Base-by-base conservation (phyloP, 2,329 filamentous ascomycete genomes). In the Cercospora sp. region DNA sequence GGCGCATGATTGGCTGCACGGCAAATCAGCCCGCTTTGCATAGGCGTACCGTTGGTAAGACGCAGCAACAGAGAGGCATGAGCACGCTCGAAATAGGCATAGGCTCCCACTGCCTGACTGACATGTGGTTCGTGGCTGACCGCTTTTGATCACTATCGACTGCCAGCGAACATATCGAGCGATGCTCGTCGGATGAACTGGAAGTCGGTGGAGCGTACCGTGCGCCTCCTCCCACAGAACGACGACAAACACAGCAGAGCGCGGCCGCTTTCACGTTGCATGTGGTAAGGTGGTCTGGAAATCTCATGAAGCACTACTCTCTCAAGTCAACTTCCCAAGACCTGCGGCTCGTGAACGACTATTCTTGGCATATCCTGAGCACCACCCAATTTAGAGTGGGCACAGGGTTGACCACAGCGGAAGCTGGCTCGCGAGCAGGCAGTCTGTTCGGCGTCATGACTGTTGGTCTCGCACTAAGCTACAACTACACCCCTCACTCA, bases 1-100 rank as follows among this genome's bases (percentile, higher is more conserved):
- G 53, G 13, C 26, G 53, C 16, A 18, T 58, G 13, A 58, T 58
- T 58, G 53, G 53, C 53, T 58, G 53, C 53, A 34, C 53, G 53
- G 53, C 53, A 58, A 58, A 58, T 58, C 53, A 58, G 53, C 53
- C 53, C 53, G 53, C 53, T 58, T 26, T 58, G 53, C 53, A 58
- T 58, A 58, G 53, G 53, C 53, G 53, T 58, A 18, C 53, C 53
- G 13, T 16, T 51, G 53, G 53, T 32, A 8, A 32, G 21, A 58
- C 53, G 53, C 26, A 58, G 53, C 26, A 26, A 58, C n/a, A 21
- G 13, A 58, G 53, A 34, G 53, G 21, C 21, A 57, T 30, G 53
- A 58, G 53, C 53, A 34, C 53, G 26, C 26, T 58, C 53, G 26
- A 58, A 58, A 58, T 21, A 30, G 53, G 53, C 26, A 18, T 30